These are phyloP conservation scores for Eucalyptus caleyi DNA, from an alignment of 345 rosid genomes.

Conservation along the genomic window DNA sequence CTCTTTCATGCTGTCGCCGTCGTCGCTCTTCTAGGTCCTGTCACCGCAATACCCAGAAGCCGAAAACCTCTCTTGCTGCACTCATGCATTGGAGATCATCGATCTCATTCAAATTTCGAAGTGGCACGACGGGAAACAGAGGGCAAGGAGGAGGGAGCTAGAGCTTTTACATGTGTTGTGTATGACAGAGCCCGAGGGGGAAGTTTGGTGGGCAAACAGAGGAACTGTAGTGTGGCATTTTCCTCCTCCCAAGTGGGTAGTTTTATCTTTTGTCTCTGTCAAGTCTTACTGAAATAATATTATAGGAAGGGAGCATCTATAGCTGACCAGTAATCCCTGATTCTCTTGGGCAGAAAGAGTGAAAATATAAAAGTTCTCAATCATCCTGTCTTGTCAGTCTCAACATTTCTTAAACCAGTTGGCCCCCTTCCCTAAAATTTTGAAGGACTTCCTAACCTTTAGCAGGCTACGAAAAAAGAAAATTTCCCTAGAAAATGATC, in stretches of 20 bases:
- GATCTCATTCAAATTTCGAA: background rate
- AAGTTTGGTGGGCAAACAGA: background rate
- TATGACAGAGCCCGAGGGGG: background rate
- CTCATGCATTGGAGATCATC: background rate
- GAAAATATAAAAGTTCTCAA: background rate
- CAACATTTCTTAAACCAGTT: background rate
- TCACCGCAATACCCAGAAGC: background rate
- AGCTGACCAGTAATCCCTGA: background rate
- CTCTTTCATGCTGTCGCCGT: background rate
- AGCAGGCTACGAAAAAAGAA: background rate
- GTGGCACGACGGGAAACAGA: background rate
- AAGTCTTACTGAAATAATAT: background rate
- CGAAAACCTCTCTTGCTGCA: background rate
- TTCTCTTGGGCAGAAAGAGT: background rate
- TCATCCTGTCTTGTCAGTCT: background rate
- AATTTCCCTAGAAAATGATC: background rate
- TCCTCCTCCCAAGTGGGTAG: background rate
- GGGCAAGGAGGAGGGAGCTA: background rate
- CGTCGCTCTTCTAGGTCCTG: background rate
- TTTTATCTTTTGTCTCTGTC: background rate
- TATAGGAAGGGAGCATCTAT: background rate
- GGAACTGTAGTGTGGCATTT: background rate
- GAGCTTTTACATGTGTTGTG: background rate
- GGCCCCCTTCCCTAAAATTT: background rate
- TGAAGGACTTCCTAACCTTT: background rate